Base-by-base conservation (phyloP, 2,329 filamentous ascomycete species). In the Cladosporium sp. region DNA sequence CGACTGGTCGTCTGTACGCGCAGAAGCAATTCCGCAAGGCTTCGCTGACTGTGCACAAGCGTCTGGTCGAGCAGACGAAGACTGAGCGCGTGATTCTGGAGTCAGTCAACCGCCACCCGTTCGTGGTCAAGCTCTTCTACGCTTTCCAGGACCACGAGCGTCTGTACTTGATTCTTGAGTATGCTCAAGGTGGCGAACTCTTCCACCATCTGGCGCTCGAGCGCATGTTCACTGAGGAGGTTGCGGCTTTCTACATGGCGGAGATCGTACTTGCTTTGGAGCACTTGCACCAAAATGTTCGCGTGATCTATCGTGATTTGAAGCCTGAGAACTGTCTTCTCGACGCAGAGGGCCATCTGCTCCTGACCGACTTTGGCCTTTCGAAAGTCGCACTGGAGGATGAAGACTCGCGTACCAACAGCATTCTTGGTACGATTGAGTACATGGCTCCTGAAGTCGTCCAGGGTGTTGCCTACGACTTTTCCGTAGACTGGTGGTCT, bases 1-100 rank as follows among this genome's bases (percentile, higher is more conserved):
- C 87, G 32, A 97, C 93, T 1, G 95, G 95, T 49, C 89, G 91
- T 51, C 86, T 99, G 5, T 99, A 93, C 75, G 96, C 95, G 0
- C 96, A 99, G 81, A 99, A 99, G 82, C 94, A 98, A 79, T 95
- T 99, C 80, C 95, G 94, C 78, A 99, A 99, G 80, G 95, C 96
- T 0, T 96, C 93, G 10, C 83, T 99, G 61, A 92, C 93, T 0
- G 92, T 99, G 46, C 93, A 97, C 80, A 97, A 97, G 84, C 93
- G 93, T 77, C 86, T 98, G 34, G 88, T 99, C 59, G 93, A 98
- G 80, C 95, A 98, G 81, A 98, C 95, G 65, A 97, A 96, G 84
- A 98, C 94, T 2, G 95, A 99, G 81, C 91, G 95, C 58, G 89
- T 90, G 72, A 97, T 99, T 63, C 85, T 99, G 60, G 95, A 99